Conservation (phyloP, 257 asterid genomes). For the Knoxia roxburghii region DNA sequence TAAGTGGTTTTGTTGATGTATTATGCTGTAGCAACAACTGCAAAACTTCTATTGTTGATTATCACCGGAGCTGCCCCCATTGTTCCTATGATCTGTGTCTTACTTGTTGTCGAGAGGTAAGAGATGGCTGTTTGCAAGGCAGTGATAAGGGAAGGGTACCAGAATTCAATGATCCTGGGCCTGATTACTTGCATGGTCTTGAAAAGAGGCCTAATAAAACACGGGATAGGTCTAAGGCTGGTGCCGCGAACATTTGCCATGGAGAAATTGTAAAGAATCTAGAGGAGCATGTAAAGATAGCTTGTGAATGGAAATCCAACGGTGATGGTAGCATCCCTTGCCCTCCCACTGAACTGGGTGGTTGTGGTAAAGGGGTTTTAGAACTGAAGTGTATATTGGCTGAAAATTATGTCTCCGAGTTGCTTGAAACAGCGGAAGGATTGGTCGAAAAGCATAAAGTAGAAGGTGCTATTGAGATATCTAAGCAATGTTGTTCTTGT, state of each 20-base stretch:
- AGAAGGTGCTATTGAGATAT: slow-evolving; percentile 15
- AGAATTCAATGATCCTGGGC: slow-evolving; percentile 25
- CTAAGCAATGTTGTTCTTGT: slow-evolving; percentile 39
- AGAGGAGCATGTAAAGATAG: slow-evolving; percentile 13
- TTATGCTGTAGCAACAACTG: slow-evolving; percentile 76
- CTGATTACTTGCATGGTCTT: slow-evolving; percentile 47
- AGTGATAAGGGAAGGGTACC: slow-evolving; percentile 31
- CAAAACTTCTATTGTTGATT: slow-evolving; percentile 61
- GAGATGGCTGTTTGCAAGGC: slow-evolving; percentile 48
- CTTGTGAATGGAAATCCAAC: slow-evolving; percentile 39
- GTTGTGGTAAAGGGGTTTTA: slow-evolving; percentile 56
- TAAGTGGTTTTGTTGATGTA: slow-evolving; percentile 9
- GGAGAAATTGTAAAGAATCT: slow-evolving; percentile 17
- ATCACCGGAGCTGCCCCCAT: slow-evolving; percentile 61
- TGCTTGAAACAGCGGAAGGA: slow-evolving; percentile 46
- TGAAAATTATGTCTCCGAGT: slow-evolving; percentile 34
- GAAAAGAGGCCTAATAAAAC: background rate
- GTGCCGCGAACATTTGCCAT: slow-evolving; percentile 6
- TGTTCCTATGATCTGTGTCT: slow-evolving; percentile 82
- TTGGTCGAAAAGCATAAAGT: slow-evolving; percentile 16
- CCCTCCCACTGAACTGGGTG: slow-evolving; percentile 41
- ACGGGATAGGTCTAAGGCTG: no score
- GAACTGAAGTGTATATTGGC: slow-evolving; percentile 39
- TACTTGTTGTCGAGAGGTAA: slow-evolving; percentile 69
- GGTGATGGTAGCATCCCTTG: slow-evolving; percentile 56